These are phyloP conservation scores for Craterostigma plantagineum DNA, from an alignment of 257 asterid genomes.

Conservation along the genomic window DNA sequence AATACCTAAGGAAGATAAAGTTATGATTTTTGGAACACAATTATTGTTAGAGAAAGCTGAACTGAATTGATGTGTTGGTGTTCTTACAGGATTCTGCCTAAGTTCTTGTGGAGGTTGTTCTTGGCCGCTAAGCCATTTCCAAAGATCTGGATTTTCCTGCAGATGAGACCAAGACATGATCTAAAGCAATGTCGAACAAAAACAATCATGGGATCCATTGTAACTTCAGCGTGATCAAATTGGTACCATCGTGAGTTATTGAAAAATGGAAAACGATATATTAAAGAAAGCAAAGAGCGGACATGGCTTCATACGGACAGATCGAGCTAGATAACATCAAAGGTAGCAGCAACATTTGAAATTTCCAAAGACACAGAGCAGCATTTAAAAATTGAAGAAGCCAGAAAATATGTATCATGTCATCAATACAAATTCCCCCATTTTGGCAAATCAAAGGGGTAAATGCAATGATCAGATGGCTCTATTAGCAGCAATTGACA, in stretches of 20 bases:
- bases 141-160: conserved; percentile 93
- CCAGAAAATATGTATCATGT: background rate
- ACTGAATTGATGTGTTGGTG: background rate
- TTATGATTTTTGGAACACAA: background rate
- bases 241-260: background rate
- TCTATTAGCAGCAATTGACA: conserved; percentile 1
- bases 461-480: background rate
- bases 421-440: too few species aligned
- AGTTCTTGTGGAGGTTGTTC: conserved; percentile 74
- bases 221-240: too few species aligned
- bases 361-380: too few species aligned
- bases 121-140: conserved; percentile 87
- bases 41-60: background rate
- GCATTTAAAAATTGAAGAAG: background rate
- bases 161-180: conserved; percentile 1
- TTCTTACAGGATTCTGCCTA: conserved; percentile 52
- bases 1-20: conserved; percentile 32
- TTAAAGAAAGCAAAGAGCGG: background rate
- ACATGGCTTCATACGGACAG: background rate
- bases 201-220: too few species aligned
- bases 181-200: too few species aligned
- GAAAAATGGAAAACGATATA: background rate
- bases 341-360: too few species aligned
- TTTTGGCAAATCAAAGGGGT: too few species aligned
- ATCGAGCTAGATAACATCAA: too few species aligned